phyloP scores from a whole-genome alignment of 306 rosid genomes.

The Vigna mungo region DNA sequence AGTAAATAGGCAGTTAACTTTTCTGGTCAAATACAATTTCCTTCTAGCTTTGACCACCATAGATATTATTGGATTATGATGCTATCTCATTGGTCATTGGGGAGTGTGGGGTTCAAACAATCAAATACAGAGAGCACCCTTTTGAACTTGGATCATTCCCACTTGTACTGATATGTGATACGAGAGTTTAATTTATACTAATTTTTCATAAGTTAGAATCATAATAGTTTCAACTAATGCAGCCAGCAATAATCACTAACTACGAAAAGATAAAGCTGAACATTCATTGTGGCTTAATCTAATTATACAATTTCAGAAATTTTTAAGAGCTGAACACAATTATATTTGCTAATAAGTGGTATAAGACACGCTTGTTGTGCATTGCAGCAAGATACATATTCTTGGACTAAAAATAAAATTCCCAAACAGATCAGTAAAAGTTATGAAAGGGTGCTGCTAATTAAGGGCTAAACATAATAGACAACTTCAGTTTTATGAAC shows the following conservation, averaged over 20 bases:
- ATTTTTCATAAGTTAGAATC: constrained; percentile 8
- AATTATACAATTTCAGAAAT: background rate
- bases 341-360: constrained; percentile 32
- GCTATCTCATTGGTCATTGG: background rate
- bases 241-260: constrained; percentile 1
- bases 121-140: background rate
- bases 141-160: constrained; percentile 18
- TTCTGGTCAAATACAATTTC: constrained; percentile 16
- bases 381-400: background rate
- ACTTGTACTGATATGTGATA: constrained; percentile 4
- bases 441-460: too few species aligned
- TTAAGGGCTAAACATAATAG: background rate
- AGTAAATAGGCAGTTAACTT: background rate
- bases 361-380: constrained; percentile 6
- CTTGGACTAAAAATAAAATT: too few species aligned
- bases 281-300: constrained; percentile 2
- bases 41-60: background rate
- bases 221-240: constrained; percentile 18
- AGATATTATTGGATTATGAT: constrained; percentile 12
- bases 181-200: background rate
- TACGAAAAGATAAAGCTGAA: background rate
- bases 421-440: too few species aligned
- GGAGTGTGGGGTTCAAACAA: constrained; percentile 6
- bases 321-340: constrained; percentile 10
- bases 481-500: background rate